Evolutionary conservation across 2,329 filamentous ascomycete species (phyloP).

Genomic region (Hymenoscyphus occultus): DNA sequence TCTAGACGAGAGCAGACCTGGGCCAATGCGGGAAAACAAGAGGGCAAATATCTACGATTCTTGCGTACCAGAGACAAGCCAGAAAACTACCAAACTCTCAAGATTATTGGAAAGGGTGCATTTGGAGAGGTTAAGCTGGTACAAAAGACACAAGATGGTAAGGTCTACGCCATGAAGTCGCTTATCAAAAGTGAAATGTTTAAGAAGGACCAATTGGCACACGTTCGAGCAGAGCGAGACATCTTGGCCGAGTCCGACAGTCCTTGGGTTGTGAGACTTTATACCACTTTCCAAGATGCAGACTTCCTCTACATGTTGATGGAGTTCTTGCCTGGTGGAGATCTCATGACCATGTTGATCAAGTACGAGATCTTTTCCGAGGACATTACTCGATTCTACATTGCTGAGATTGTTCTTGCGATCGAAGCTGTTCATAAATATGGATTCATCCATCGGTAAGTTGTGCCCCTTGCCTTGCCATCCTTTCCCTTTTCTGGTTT

Average conservation of each 20-base stretch:
- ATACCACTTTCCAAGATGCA: constrained; percentile 94
- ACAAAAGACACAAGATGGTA: constrained; percentile 91
- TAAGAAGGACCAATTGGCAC: constrained; percentile 96
- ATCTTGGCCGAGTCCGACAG: constrained; percentile 99
- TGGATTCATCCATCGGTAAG: constrained; percentile 95
- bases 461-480: constrained; percentile 10
- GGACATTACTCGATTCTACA: constrained; percentile 98
- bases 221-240: constrained; percentile 95
- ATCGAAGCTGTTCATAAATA: constrained; percentile 98
- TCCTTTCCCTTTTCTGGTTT: neutral
- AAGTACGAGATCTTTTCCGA: constrained; percentile 99
- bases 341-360: constrained; percentile 99
- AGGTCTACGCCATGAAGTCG: constrained; percentile 98
- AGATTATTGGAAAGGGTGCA: constrained; percentile 98
- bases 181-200: constrained; percentile 99
- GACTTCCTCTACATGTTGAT: constrained; percentile 99
- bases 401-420: constrained; percentile 96
- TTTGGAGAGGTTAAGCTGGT: constrained; percentile 98
- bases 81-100: constrained; percentile 92
- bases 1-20: constrained; percentile 80
- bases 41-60: constrained; percentile 91
- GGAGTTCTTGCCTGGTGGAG: constrained; percentile 97
- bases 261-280: constrained; percentile 98
- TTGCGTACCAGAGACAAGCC: constrained; percentile 89
- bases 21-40: constrained; percentile 79